These are phyloP conservation scores for Phytopythium chamaehyphon DNA, from an alignment of 352 stramenopile genomes.

Conservation along the genomic window DNA sequence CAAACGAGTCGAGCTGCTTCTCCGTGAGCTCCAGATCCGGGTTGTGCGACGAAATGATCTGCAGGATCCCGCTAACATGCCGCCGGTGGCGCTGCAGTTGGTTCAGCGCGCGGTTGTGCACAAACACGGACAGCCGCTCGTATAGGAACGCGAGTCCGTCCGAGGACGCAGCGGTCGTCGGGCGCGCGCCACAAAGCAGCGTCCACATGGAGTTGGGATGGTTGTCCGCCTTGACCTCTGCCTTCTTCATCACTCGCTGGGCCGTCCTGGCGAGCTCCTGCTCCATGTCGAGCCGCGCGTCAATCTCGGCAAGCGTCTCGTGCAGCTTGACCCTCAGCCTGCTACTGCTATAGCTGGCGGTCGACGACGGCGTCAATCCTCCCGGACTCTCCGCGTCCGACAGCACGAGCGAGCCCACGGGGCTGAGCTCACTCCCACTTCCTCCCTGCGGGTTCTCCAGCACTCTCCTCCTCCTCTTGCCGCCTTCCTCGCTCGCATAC, in stretches of 20 bases:
- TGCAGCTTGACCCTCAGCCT: conserved; percentile 63
- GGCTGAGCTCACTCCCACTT: conserved; percentile 19
- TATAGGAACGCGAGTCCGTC: conserved; percentile 59
- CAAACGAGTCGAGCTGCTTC: conserved; percentile 79
- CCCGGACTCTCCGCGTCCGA: conserved; percentile 26
- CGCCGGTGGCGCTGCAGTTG: conserved; percentile 76
- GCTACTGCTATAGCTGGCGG: conserved; percentile 13
- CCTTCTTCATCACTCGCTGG: conserved; percentile 24
- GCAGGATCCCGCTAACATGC: conserved; percentile 68
- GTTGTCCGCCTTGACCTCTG: conserved; percentile 13
- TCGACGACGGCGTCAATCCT: background rate
- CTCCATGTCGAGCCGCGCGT: conserved; percentile 47
- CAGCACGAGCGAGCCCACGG: conserved; percentile 11
- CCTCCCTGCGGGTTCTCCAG: conserved; percentile 39
- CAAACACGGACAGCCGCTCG: conserved; percentile 44
- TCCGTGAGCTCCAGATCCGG: conserved; percentile 76
- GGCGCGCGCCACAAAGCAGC: conserved; percentile 52
- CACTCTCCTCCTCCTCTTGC: background rate
- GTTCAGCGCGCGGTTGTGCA: conserved; percentile 71
- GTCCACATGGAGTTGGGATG: conserved; percentile 50
- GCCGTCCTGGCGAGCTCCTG: conserved; percentile 32
- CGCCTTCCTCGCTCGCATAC: background rate
- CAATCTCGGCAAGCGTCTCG: conserved; percentile 50
- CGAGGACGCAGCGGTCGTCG: conserved; percentile 19
- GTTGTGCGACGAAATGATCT: conserved; percentile 80